A percentile compares a stretch with the other conserved stretches of the same genome.
phyloP scores from a whole-genome alignment of 495 filamentous ascomycete genomes.

The Cudoniella acicularis region DNA sequence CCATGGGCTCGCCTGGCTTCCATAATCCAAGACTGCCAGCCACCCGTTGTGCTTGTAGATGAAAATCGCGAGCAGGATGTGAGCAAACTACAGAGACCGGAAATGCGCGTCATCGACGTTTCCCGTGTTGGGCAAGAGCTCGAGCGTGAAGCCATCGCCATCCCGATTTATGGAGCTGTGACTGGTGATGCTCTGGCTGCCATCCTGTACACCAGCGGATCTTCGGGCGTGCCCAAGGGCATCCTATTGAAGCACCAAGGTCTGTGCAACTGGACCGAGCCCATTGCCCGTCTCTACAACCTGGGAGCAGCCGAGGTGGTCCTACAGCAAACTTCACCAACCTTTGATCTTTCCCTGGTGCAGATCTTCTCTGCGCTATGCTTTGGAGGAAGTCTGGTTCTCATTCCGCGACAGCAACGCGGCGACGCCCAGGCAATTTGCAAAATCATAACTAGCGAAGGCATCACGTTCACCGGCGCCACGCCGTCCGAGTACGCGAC shows the following conservation, averaged over 20 bases:
- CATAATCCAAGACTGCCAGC: constrained; percentile 5
- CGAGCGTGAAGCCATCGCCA: background rate
- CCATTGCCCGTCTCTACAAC: constrained; percentile 4
- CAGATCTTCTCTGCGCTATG: background rate
- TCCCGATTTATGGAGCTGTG: background rate
- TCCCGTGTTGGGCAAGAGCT: background rate
- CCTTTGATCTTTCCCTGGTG: constrained; percentile 6
- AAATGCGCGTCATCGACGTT: background rate
- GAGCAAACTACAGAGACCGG: background rate
- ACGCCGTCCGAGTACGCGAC: constrained; percentile 14
- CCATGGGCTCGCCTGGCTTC: constrained; percentile 21
- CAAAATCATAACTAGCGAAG: constrained; percentile 2
- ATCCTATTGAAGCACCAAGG: constrained; percentile 78
- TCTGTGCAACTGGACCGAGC: constrained; percentile 31
- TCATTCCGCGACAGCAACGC: background rate
- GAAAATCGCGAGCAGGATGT: background rate
- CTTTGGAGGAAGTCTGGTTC: constrained; percentile 1
- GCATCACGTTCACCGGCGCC: constrained; percentile 15
- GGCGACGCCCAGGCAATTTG: background rate
- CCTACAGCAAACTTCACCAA: constrained; percentile 4
- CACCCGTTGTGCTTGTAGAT: constrained; percentile 9
- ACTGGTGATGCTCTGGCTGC: background rate
- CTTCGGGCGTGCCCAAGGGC: constrained; percentile 89
- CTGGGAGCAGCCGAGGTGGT: background rate
- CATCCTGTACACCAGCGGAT: constrained; percentile 96